phyloP scores from a whole-genome alignment of 2,329 filamentous ascomycete species.

The Aureobasidium zeae region DNA sequence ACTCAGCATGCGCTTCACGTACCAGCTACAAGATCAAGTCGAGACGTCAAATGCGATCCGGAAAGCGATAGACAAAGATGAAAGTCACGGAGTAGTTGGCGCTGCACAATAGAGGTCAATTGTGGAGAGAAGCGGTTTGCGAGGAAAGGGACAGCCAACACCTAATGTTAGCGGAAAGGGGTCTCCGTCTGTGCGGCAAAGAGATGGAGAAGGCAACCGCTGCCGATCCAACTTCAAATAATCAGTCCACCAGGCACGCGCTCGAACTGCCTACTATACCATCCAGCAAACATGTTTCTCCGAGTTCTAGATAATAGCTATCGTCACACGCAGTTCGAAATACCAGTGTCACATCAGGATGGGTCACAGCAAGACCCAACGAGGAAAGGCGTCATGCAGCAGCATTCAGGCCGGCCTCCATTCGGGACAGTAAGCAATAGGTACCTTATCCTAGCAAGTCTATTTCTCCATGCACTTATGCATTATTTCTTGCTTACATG shows the following conservation, averaged over 20 bases:
- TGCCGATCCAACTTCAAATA: neutral
- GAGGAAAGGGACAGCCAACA: slow-evolving; percentile 7
- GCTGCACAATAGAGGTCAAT: slow-evolving; percentile 10
- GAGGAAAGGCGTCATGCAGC: slow-evolving; percentile 10
- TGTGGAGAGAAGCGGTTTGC: slow-evolving; percentile 11
- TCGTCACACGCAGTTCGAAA: neutral
- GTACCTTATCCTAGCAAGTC: neutral
- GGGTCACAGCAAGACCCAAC: neutral
- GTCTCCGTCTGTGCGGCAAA: slow-evolving; percentile 9
- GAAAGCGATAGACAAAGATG: slow-evolving; percentile 13
- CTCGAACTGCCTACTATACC: no score
- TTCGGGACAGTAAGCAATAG: no score
- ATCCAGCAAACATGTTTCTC: no score
- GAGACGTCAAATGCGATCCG: slow-evolving; percentile 1
- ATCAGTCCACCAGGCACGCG: no score
- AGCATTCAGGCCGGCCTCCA: slow-evolving; percentile 4
- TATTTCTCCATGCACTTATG: neutral
- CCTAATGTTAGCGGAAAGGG: slow-evolving; percentile 13
- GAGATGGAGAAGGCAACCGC: slow-evolving; percentile 12
- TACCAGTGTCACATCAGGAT: no score
- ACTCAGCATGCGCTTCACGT: neutral
- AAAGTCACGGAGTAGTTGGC: slow-evolving; percentile 1
- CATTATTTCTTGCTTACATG: neutral
- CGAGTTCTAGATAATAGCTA: neutral
- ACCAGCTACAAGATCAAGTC: neutral